Evolutionary conservation across 495 filamentous ascomycete species (phyloP).

Genomic region (Hypoxylon rickii): DNA sequence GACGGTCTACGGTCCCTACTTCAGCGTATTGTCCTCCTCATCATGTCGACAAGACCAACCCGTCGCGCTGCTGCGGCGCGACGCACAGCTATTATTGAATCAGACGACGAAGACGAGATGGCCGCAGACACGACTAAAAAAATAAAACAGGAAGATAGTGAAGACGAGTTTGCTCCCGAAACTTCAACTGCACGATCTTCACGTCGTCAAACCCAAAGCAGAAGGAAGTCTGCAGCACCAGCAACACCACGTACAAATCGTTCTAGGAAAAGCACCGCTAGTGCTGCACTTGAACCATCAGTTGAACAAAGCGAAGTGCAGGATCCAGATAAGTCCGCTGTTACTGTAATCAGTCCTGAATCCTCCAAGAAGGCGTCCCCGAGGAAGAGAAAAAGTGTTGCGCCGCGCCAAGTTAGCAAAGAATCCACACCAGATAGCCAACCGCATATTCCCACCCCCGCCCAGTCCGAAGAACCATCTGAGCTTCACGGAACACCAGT

Average conservation of each 20-base stretch:
- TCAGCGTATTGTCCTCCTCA: neutral
- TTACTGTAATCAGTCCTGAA: conserved; percentile 56
- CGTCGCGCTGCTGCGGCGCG: conserved; percentile 70
- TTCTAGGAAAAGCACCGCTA: conserved; percentile 45
- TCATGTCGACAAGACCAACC: conserved; percentile 72
- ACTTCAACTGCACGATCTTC: conserved; percentile 49
- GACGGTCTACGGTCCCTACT: neutral
- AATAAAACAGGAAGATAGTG: conserved; percentile 66
- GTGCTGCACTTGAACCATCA: conserved; percentile 35
- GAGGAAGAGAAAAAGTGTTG: conserved; percentile 71
- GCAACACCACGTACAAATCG: conserved; percentile 46
- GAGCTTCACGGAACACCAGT: conserved; percentile 65
- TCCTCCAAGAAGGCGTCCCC: conserved; percentile 67
- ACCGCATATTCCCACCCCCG: conserved; percentile 52
- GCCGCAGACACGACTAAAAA: conserved; percentile 59
- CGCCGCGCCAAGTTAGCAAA: conserved; percentile 50
- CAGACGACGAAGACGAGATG: conserved; percentile 72
- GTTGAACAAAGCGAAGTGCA: conserved; percentile 65
- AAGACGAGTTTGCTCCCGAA: conserved; percentile 80
- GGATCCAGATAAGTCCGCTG: conserved; percentile 58
- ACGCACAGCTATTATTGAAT: conserved; percentile 73
- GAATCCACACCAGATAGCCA: conserved; percentile 57
- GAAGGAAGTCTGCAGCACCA: conserved; percentile 60
- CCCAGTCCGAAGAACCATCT: conserved; percentile 49
- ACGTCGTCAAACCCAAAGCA: conserved; percentile 47